Base-by-base conservation (phyloP, 768 basidiomycete genomes). In the Kwoniella dendrophila region DNA sequence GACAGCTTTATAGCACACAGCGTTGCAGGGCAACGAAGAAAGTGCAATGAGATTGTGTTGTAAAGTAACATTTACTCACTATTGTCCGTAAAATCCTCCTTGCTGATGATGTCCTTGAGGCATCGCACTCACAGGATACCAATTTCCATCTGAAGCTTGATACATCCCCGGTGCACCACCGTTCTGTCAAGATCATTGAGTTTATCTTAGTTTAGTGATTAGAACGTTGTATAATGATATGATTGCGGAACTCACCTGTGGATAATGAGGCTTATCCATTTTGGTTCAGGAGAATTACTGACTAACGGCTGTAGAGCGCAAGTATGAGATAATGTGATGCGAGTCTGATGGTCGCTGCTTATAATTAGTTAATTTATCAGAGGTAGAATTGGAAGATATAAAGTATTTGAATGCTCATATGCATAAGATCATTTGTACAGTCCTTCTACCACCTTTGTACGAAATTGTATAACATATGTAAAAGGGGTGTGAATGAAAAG, bases 141-240 rank as follows among this genome's bases (percentile, higher is more conserved):
- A 70, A 27, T 73, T 63, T 3, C 71, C 71, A 55, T 72, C 71
- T 14, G 59, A 63, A 11, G 71, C 71, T 40, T 67, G 68, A 36
- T 73, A 73, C 63, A 68, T 67, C 33, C 57, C 56, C 16, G 61
- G 63, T 20, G 24, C 36, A 29, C 14, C 12, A 30, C 40, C 38
- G 30, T 43, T 45, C 56, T 57, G 22, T 27, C 16, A 22, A 14
- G 16, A 14, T 11, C 8, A 3, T 8, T 30, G 0, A 5, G 20
- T 43, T 12, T 16, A 40, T 30, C 41, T 56, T 27, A 56, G 27
- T 2, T 34, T n/a, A 1, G 16, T 38, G 16, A 24, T 5, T 16
- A 10, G 30, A n/a, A 11, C n/a, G 33, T 20, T 12, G 7, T 16
- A 12, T 26, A 22, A 22, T 38, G n/a, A 56, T 12, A 45, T 7